These are phyloP conservation scores for Trichosporon faecale DNA, from an alignment of 1,284 basidiomycete species.

Conservation along the genomic window DNA sequence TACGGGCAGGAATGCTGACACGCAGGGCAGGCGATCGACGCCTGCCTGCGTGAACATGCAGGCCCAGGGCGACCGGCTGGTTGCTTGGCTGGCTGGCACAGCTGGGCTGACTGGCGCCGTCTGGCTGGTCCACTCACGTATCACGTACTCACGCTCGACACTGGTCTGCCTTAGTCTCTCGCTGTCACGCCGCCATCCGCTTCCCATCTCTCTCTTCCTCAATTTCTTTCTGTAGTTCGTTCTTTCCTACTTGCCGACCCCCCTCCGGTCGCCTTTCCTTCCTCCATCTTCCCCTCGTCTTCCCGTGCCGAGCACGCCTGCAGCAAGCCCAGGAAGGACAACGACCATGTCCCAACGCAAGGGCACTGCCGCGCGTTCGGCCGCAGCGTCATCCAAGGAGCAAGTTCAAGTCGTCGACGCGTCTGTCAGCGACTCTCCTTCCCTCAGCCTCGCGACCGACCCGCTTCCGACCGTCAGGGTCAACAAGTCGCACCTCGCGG, in stretches of 20 bases:
- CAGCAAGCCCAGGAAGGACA: constrained; percentile 7
- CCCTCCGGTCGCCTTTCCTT: not conserved
- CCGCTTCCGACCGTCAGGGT: constrained; percentile 61
- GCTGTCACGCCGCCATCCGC: constrained; percentile 5
- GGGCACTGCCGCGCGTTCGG: constrained; percentile 9
- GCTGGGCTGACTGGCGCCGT: not conserved
- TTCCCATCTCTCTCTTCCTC: constrained; percentile 1
- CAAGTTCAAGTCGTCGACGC: constrained; percentile 1
- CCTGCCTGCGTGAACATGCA: not conserved
- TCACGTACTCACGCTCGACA: not conserved
- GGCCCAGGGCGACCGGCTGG: not conserved
- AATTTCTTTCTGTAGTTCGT: not conserved
- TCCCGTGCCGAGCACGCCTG: constrained; percentile 7
- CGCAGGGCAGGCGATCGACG: constrained; percentile 5
- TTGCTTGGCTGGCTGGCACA: not conserved
- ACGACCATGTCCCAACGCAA: constrained; percentile 10
- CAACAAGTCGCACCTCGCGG: constrained; percentile 73
- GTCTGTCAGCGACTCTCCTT: not conserved
- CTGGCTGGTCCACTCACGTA: not conserved
- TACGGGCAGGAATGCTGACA: constrained; percentile 3
- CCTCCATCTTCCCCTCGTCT: not conserved
- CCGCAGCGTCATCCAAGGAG: not conserved
- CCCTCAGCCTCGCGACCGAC: constrained; percentile 33
- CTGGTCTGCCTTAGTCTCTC: not conserved
- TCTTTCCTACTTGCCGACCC: not conserved